These are phyloP conservation scores for Fusarium solani-melongenae DNA, from an alignment of 2,329 filamentous ascomycete genomes.

Conservation along the genomic window DNA sequence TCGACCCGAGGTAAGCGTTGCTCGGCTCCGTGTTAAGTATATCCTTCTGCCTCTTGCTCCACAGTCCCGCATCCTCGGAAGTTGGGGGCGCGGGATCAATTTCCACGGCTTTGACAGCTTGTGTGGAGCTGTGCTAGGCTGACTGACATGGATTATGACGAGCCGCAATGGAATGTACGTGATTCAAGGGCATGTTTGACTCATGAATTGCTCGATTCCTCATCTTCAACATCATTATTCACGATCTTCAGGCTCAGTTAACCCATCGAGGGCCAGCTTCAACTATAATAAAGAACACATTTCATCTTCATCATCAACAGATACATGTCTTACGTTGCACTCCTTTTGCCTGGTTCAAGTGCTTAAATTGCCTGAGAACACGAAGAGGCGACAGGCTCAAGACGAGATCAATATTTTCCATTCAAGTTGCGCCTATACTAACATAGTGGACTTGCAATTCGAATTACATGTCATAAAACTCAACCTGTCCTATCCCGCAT, in stretches of 20 bases:
- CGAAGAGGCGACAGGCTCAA: neutral
- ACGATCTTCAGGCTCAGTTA: no score
- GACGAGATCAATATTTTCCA: neutral
- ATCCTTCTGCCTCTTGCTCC: neutral
- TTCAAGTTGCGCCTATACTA: no score
- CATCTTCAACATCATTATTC: no score
- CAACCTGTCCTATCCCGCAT: neutral
- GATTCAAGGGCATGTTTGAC: neutral
- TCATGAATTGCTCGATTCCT: neutral
- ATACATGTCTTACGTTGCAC: neutral
- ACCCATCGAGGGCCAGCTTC: no score
- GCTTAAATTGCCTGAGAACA: neutral
- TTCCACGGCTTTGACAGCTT: neutral
- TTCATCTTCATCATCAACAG: no score
- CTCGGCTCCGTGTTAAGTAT: neutral
- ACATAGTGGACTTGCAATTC: neutral
- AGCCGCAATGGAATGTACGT: neutral
- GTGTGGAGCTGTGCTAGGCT: neutral
- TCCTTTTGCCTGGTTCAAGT: neutral
- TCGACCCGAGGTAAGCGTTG: neutral
- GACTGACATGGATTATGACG: no score
- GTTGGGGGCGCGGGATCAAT: neutral
- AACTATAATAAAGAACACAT: no score
- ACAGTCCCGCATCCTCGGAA: neutral
- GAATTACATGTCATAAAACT: neutral